Base-by-base conservation (phyloP, 1,284 basidiomycete species). In the Mycena citricolor region DNA sequence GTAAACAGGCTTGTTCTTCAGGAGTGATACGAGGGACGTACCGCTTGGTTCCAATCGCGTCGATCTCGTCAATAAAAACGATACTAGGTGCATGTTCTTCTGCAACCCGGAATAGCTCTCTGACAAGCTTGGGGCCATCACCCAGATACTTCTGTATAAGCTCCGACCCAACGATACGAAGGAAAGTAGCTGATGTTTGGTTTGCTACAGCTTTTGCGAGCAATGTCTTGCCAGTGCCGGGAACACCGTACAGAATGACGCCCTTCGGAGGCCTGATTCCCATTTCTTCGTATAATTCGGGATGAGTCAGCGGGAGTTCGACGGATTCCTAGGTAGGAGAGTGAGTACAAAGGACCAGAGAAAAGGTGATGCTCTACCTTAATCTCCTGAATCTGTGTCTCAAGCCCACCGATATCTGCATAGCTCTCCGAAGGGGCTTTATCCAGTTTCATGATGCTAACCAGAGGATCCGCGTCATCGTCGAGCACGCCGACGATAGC, bases 281-380 rank as follows among this genome's bases (percentile, higher is more conserved):
- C 97, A 99, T 98, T 73, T 99, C 95, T 67, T 99, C 95, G 69
- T 99, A 99, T 30, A 99, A 71, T 63, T 99, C 97, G 8, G 97
- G 97, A 64, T 99, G 97, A 13, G 95, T 99, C 35, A 99, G 77
- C 0, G 97, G 97, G 36, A 99, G 77, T 66, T 99, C 97, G 49
- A 99, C 95, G 19, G 95, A 92, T 85, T 99, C 95, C 86, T 93
- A 52, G 5, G 29, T n/a, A 33, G 22, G 23, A 42, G 33, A 59
- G 19, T 46, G 41, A 39, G 16, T 13, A n/a, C 13, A 8, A 10
- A 31, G 6, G 30, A 29, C 37, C 11, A 8, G 12, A 20, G 11
- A n/a, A 14, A 40, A 26, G 6, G 26, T 28, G 12, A 26, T 13
- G 3, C 61, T 69, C n/a, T 42, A 84, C 90, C 76, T 99, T 99